phyloP scores from a whole-genome alignment of 371 early-diverging fungal genomes.

The Rhizopus sp. region DNA sequence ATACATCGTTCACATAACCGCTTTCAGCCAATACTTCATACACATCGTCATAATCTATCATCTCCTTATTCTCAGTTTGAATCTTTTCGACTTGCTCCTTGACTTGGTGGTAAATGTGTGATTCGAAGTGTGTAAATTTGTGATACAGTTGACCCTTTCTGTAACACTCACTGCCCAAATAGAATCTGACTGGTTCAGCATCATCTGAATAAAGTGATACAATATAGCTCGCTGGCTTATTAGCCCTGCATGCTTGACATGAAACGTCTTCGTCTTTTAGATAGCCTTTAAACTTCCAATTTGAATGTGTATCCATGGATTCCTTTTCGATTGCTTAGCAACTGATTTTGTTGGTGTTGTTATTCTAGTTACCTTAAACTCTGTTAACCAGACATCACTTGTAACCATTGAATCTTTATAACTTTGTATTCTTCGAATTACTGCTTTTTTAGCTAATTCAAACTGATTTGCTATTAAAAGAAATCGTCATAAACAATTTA shows the following conservation, averaged over 20 bases:
- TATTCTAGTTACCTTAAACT: conserved; percentile 19
- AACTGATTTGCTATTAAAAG: conserved; percentile 5
- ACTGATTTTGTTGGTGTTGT: neutral
- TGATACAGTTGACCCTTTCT: conserved; percentile 27
- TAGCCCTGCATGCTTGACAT: conserved; percentile 25
- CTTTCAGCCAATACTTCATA: neutral
- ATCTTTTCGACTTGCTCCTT: conserved; percentile 14
- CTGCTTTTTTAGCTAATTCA: conserved; percentile 16
- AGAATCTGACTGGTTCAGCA: neutral
- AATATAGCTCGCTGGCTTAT: conserved; percentile 16
- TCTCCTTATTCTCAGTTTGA: conserved; percentile 7
- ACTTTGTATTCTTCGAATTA: conserved; percentile 20
- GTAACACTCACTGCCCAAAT: conserved; percentile 27
- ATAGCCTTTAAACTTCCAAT: conserved; percentile 6
- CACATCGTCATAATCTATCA: conserved; percentile 1
- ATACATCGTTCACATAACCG: conserved; percentile 12
- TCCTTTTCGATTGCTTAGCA: neutral
- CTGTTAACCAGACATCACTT: conserved; percentile 26
- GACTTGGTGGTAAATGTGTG: conserved; percentile 20
- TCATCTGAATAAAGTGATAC: conserved; percentile 14
- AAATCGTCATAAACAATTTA: neutral
- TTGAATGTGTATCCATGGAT: conserved; percentile 3
- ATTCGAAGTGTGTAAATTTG: conserved; percentile 17
- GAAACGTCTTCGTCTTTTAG: neutral
- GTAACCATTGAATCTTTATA: conserved; percentile 31